Evolutionary conservation across 1,139 yeast genomes (phyloP), one percentile per base, ranked within the genome.

Genomic region (Suhomyces yuchorum): DNA sequence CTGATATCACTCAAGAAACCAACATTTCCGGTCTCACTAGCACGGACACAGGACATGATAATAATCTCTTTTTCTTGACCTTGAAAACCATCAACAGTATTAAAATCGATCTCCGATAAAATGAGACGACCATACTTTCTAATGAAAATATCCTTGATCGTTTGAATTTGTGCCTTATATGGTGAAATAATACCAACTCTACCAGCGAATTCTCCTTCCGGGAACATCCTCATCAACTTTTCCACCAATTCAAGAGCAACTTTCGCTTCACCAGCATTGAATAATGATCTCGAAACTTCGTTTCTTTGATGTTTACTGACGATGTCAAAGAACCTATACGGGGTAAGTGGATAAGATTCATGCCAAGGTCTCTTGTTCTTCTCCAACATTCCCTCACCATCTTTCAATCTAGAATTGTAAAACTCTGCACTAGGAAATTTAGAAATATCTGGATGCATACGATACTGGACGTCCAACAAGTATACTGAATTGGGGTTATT

Each of bases 11-110:
- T 85, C 65, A 92, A 79, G 67, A 92, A 92, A 23, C 98, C 98
- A 53, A 92, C 93, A 47, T 89, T 81, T 4, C 77, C 76, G 4
- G 67, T 62, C 14, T 78, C 81, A 61, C 82, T 83, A 3, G 97
- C 96, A 61, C 99, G 80, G 7, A 95, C 99, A 80, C 98, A 92
- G 0, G 98, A 91, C 76, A 93, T 84, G 40, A 93, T 82, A 53
- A 93, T 89, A 46, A 95, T 84, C 56, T 93, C 98, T 65, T 92
- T 93, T 63, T 93, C 99, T 66, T 93, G 98, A 57, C 99, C 99
- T 72, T 93, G 99, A 63, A 91, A 93, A 1, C 99, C 99, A 74
- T 93, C 99, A 49, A 93, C 93, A 0, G 99, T 91, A 60, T 92
- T 91, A 70, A 95, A 91, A 62, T 89, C 96, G 44, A 95, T 82